Evolutionary conservation across 306 rosid species (phyloP).

Genomic region (Argentina anserina): DNA sequence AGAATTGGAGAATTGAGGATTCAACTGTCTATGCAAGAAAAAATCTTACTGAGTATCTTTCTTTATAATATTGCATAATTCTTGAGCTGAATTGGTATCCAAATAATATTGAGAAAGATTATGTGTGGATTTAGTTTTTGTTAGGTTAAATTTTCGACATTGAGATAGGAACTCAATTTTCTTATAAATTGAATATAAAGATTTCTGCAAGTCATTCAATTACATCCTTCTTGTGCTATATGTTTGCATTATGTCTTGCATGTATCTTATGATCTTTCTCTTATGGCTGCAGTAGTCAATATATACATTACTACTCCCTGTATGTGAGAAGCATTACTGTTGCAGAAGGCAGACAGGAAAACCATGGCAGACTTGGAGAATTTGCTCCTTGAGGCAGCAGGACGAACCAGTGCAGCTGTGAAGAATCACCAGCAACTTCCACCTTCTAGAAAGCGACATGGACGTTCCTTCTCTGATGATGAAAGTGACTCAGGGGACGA

Average conservation of each 20-base stretch:
- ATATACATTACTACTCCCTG: not conserved
- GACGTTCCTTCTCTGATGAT: slow-evolving; percentile 15
- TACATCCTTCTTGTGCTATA: not conserved
- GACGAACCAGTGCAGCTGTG: slow-evolving; percentile 36
- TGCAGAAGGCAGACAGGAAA: not conserved
- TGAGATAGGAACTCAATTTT: not conserved
- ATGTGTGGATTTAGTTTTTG: not conserved
- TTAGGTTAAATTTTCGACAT: not conserved
- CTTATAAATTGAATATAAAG: not conserved
- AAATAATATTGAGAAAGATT: not conserved
- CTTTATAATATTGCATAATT: not conserved
- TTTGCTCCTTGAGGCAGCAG: slow-evolving; percentile 76
- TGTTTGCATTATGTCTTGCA: not conserved
- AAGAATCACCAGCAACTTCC: slow-evolving; percentile 28
- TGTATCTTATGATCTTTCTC: not conserved
- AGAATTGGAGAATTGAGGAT: not conserved
- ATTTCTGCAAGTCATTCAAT: not conserved
- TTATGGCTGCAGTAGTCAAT: not conserved
- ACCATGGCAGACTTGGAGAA: slow-evolving; percentile 58
- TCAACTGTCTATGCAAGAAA: not conserved
- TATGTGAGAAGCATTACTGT: not conserved
- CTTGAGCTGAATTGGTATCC: not conserved
- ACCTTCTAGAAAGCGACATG: slow-evolving; percentile 25
- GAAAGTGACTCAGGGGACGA: slow-evolving; percentile 40
- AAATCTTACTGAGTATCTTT: not conserved